These are phyloP conservation scores for Mesostigma viride DNA, from an alignment of 139 green algal genomes.

Conservation along the genomic window DNA sequence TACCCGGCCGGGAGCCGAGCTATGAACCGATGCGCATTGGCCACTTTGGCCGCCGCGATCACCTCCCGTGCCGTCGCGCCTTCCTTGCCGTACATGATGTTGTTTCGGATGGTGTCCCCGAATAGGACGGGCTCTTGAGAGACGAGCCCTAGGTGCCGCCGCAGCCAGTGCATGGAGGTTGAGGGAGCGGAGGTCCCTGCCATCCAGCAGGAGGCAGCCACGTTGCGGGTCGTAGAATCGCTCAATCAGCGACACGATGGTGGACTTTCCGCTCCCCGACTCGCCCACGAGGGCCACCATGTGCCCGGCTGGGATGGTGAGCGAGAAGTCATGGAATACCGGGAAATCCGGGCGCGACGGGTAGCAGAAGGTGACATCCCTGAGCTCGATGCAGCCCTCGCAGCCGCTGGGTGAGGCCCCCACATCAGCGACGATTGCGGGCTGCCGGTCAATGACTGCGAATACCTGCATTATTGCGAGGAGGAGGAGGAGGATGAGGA, in stretches of 20 bases:
- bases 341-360: constrained; percentile 32
- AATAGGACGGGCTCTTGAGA: constrained; percentile 71
- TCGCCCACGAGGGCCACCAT: constrained; percentile 43
- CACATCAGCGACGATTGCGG: no score
- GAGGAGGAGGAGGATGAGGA: no score
- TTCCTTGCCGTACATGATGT: constrained; percentile 33
- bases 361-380: constrained; percentile 68
- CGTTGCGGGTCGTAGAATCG: constrained; percentile 28
- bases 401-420: no score
- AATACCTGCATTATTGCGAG: no score
- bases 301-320: constrained; percentile 34
- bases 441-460: no score
- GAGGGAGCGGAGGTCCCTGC: constrained; percentile 12
- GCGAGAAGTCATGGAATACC: constrained; percentile 26
- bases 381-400: constrained; percentile 48
- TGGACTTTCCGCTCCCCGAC: constrained; percentile 46
- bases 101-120: constrained; percentile 29
- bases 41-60: constrained; percentile 48
- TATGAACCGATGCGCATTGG: constrained; percentile 74
- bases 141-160: constrained; percentile 62
- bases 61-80: constrained; percentile 41
- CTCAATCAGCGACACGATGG: constrained; percentile 29
- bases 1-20: constrained; percentile 46
- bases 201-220: constrained; percentile 50
- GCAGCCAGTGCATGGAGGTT: constrained; percentile 68